Percentiles rank a stretch among this genome's conserved stretches.
Conservation (phyloP, 1,139 yeast species). For the Suhomyces bolitotheri region DNA sequence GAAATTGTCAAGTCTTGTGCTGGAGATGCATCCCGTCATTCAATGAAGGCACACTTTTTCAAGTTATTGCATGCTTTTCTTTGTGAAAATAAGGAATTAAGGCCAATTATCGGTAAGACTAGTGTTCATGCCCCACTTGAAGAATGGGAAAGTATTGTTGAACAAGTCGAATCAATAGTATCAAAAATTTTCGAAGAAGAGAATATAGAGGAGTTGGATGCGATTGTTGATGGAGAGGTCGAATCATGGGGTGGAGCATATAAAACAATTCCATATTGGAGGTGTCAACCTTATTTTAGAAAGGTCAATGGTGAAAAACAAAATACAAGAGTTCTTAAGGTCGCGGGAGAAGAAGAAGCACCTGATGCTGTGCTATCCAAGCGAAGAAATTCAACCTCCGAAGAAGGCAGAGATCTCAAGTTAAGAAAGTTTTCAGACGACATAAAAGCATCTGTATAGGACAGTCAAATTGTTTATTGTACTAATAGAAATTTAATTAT, state of each 20-base stretch:
- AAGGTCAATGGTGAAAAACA: slow-evolving; percentile 70
- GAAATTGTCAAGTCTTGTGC: slow-evolving; percentile 70
- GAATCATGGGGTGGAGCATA: slow-evolving; percentile 75
- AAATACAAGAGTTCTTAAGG: slow-evolving; percentile 40
- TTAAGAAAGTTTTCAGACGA: not conserved
- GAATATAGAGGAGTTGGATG: slow-evolving; percentile 50
- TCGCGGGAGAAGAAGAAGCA: slow-evolving; percentile 27
- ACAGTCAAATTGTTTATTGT: too few relatives aligned
- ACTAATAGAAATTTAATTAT: too few relatives aligned
- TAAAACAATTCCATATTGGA: slow-evolving; percentile 89
- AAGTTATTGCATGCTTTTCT: slow-evolving; percentile 80
- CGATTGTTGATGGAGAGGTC: slow-evolving; percentile 46
- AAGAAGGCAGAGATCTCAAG: not conserved
- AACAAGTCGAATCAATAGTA: slow-evolving; percentile 66
- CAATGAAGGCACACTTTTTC: slow-evolving; percentile 93
- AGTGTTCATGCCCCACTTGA: slow-evolving; percentile 49
- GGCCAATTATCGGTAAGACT: slow-evolving; percentile 67
- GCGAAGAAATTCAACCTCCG: not conserved
- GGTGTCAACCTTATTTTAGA: slow-evolving; percentile 94
- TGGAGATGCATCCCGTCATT: slow-evolving; percentile 74
- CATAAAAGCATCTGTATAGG: not conserved
- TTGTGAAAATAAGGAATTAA: slow-evolving; percentile 69
- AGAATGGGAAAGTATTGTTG: slow-evolving; percentile 70
- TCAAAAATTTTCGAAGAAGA: slow-evolving; percentile 48
- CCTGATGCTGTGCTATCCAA: not conserved